A percentile compares a stretch with the other conserved stretches of the same genome.
Conservation (phyloP, 768 basidiomycete genomes). For the Macrolepiota albuminosa region DNA sequence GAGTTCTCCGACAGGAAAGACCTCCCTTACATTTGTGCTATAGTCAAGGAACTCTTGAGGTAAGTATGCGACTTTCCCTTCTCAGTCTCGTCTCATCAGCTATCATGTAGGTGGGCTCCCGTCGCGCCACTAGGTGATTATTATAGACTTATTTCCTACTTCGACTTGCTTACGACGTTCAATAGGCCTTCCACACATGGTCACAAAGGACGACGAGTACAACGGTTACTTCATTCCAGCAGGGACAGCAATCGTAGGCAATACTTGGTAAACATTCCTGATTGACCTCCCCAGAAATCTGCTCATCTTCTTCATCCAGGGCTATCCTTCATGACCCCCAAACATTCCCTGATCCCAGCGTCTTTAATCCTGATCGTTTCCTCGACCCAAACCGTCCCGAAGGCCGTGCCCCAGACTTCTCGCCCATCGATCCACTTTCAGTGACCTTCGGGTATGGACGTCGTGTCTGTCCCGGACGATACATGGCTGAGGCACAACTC, state of each 20-base stretch:
- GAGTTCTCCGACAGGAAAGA: constrained; percentile 22
- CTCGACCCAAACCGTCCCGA: constrained; percentile 17
- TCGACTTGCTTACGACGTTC: neutral
- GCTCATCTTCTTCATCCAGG: constrained; percentile 24
- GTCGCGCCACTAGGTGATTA: constrained; percentile 25
- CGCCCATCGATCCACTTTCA: constrained; percentile 29
- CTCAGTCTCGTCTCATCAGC: neutral
- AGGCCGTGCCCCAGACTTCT: constrained; percentile 23
- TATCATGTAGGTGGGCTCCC: constrained; percentile 24
- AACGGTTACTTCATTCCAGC: constrained; percentile 39
- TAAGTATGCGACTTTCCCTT: constrained; percentile 4
- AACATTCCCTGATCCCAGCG: constrained; percentile 39
- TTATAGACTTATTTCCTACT: neutral
- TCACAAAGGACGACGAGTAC: constrained; percentile 37
- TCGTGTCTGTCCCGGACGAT: constrained; percentile 44
- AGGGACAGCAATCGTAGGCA: constrained; percentile 38
- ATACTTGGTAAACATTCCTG: constrained; percentile 30
- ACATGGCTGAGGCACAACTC: constrained; percentile 38
- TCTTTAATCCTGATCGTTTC: constrained; percentile 49
- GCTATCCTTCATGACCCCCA: constrained; percentile 45
- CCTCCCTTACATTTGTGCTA: constrained; percentile 37
- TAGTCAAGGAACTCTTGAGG: constrained; percentile 34
- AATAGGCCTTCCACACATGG: constrained; percentile 32
- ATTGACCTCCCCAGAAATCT: neutral
- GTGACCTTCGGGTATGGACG: constrained; percentile 39